Evolutionary conservation across 2,329 filamentous ascomycete genomes (phyloP).

Genomic region (Cylindrodendrum hubeiense): DNA sequence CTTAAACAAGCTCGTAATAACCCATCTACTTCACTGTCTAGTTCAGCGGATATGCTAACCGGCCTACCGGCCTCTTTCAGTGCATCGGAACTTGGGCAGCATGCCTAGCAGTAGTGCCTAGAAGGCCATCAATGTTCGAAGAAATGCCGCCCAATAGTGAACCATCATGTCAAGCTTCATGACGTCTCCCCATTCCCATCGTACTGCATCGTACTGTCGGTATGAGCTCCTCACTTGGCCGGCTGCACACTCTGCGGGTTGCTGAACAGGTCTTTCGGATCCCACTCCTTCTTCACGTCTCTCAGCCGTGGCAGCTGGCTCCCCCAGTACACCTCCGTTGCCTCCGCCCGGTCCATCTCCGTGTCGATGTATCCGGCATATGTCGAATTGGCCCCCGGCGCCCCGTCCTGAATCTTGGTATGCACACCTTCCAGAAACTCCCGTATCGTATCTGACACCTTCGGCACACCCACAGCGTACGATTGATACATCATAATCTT

Average conservation of each 20-base stretch:
- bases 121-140: neutral
- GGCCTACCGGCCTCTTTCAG: neutral
- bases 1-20: no score
- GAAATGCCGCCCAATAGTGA: neutral
- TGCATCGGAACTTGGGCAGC: neutral
- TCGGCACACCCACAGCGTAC: constrained; percentile 66
- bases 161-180: neutral
- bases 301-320: constrained; percentile 47
- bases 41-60: no score
- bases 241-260: constrained; percentile 51
- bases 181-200: neutral
- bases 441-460: constrained; percentile 59
- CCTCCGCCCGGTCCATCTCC: constrained; percentile 53
- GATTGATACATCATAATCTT: constrained; percentile 74
- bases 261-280: constrained; percentile 54
- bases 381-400: constrained; percentile 56
- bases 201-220: neutral
- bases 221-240: constrained; percentile 34
- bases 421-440: constrained; percentile 67
- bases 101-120: neutral
- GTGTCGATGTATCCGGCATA: constrained; percentile 76
- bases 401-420: constrained; percentile 49
- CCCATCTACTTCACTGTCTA: no score
- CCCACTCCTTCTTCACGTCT: constrained; percentile 50
- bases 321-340: constrained; percentile 57